phyloP scores from a whole-genome alignment of 2,329 filamentous ascomycete species.

The Thermoascus crustaceus region DNA sequence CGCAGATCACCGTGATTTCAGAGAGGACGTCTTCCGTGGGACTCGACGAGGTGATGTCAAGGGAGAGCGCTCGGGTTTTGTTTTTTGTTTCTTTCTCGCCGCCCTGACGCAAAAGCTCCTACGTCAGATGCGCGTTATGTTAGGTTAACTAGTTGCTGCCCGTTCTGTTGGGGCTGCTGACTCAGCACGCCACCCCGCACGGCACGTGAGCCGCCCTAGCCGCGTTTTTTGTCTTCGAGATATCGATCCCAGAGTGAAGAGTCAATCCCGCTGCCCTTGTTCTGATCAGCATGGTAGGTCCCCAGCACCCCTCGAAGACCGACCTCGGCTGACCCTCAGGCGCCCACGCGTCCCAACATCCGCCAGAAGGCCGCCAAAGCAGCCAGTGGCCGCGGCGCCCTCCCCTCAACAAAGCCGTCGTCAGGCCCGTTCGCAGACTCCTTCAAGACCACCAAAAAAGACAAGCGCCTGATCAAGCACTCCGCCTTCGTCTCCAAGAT shows the following conservation, averaged over 20 bases:
- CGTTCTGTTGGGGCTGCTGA: too few relatives aligned
- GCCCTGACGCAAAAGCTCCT: too few relatives aligned
- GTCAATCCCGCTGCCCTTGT: too few relatives aligned
- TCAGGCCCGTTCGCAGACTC: constrained; percentile 22
- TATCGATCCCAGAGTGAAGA: too few relatives aligned
- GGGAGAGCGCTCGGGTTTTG: neutral
- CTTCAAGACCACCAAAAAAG: constrained; percentile 68
- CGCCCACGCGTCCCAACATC: constrained; percentile 6
- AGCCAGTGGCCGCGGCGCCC: constrained; percentile 8
- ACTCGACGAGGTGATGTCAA: constrained; percentile 5
- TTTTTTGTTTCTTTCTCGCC: neutral
- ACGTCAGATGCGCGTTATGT: too few relatives aligned
- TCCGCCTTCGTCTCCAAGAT: constrained; percentile 71
- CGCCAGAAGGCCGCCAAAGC: constrained; percentile 1
- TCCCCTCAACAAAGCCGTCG: constrained; percentile 6
- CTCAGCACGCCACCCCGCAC: too few relatives aligned
- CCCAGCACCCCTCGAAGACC: too few relatives aligned
- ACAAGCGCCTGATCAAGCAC: constrained; percentile 77
- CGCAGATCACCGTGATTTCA: constrained; percentile 4
- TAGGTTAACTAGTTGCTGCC: too few relatives aligned
- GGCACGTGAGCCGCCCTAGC: neutral
- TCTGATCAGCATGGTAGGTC: too few relatives aligned
- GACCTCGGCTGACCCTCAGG: constrained; percentile 1
- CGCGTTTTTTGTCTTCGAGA: too few relatives aligned
- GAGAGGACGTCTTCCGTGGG: neutral